Evolutionary conservation across 2,329 filamentous ascomycete genomes (phyloP).

Genomic region (Colletotrichum plurivorum): DNA sequence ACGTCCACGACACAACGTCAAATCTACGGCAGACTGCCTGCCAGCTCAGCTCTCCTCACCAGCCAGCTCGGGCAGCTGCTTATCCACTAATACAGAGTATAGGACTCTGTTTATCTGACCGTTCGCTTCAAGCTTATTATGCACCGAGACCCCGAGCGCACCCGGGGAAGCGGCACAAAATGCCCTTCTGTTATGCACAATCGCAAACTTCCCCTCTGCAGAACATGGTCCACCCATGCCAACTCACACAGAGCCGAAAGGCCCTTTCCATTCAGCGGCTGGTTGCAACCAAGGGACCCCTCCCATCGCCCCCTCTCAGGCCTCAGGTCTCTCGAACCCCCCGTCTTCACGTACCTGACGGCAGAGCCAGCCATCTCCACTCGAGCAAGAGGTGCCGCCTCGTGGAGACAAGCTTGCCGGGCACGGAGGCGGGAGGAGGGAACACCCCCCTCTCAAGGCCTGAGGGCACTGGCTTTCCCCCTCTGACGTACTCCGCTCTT

Average conservation of each 20-base stretch:
- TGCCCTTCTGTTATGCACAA: constrained; percentile 30
- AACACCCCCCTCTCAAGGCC: constrained; percentile 29
- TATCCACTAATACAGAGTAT: background rate
- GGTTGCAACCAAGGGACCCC: constrained; percentile 2
- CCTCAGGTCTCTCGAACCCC: constrained; percentile 2
- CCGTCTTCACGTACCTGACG: background rate
- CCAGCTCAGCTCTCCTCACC: constrained; percentile 1
- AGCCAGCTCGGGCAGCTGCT: constrained; percentile 14
- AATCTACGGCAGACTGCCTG: background rate
- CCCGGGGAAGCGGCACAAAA: constrained; percentile 32
- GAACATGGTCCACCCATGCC: constrained; percentile 35
- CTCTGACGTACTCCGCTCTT: constrained; percentile 26
- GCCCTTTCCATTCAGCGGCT: constrained; percentile 2
- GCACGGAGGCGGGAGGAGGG: constrained; percentile 28
- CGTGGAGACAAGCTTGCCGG: constrained; percentile 19
- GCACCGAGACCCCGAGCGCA: constrained; percentile 28
- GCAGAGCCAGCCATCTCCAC: constrained; percentile 15
- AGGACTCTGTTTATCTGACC: constrained; percentile 35
- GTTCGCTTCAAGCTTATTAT: constrained; percentile 29
- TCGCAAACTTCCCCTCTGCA: constrained; percentile 17
- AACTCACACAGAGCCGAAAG: background rate
- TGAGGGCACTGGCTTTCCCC: constrained; percentile 22
- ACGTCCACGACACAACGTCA: background rate
- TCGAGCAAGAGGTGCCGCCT: constrained; percentile 8
- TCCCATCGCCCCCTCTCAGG: background rate